phyloP scores from a whole-genome alignment of 2,329 filamentous ascomycete species.

The Colletotrichum euphorbiae region DNA sequence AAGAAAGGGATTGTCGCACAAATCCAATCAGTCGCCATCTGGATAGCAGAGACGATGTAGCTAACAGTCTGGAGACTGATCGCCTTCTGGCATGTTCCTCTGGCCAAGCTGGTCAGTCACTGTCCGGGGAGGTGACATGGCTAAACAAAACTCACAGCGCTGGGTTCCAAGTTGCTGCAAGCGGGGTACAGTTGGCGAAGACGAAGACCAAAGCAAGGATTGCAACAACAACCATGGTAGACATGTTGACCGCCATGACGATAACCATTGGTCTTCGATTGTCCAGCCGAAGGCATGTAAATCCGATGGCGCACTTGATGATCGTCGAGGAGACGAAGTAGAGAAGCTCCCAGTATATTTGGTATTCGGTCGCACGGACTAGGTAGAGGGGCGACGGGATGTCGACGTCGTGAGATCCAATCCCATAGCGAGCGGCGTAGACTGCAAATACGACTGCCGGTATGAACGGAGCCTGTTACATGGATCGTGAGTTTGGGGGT shows the following conservation, averaged over 20 bases:
- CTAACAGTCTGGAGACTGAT: slow-evolving; percentile 38
- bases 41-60: slow-evolving; percentile 41
- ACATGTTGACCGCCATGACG: slow-evolving; percentile 40
- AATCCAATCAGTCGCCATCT: slow-evolving; percentile 45
- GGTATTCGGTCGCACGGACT: slow-evolving; percentile 21
- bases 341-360: slow-evolving; percentile 26
- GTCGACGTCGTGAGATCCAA: slow-evolving; percentile 18
- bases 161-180: slow-evolving; percentile 42
- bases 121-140: not conserved
- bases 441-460: slow-evolving; percentile 24
- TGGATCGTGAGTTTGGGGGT: not conserved
- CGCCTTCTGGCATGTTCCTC: slow-evolving; percentile 23
- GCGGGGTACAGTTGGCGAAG: slow-evolving; percentile 42
- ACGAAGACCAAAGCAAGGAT: slow-evolving; percentile 38
- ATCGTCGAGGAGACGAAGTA: slow-evolving; percentile 42
- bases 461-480: not conserved
- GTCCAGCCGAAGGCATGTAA: slow-evolving; percentile 41
- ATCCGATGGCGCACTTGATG: slow-evolving; percentile 43
- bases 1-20: slow-evolving; percentile 48
- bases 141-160: slow-evolving; percentile 29
- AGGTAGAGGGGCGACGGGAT: slow-evolving; percentile 18
- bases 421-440: slow-evolving; percentile 7
- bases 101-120: not conserved
- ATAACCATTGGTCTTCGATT: slow-evolving; percentile 24
- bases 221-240: slow-evolving; percentile 33